Conservation (phyloP, 208 protist species). For the Acanthamoeba royreba region DNA sequence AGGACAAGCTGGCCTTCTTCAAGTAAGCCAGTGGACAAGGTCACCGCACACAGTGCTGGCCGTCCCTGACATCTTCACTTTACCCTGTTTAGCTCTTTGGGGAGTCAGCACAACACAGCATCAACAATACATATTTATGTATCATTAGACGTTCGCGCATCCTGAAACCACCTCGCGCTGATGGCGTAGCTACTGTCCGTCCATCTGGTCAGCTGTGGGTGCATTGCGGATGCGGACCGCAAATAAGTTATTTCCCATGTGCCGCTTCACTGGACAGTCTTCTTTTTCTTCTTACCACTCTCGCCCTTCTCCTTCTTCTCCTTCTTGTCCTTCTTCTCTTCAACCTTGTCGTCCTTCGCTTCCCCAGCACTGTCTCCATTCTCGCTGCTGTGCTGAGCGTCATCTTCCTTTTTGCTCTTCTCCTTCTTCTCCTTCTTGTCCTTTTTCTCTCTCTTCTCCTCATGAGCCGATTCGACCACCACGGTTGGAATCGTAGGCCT, state of each 20-base stretch:
- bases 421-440: not conserved
- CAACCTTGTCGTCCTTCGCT: not conserved
- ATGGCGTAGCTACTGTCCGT: too few species aligned
- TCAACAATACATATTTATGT: not conserved
- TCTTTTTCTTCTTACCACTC: not conserved
- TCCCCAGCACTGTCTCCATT: not conserved
- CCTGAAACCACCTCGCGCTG: too few species aligned
- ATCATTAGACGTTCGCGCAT: not conserved
- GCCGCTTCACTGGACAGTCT: not conserved
- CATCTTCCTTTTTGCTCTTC: not conserved
- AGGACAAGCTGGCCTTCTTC: constrained; percentile 42
- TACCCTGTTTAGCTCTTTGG: too few species aligned
- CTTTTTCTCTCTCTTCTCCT: not conserved
- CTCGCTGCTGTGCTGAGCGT: not conserved
- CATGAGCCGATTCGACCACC: not conserved
- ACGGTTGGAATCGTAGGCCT: not conserved
- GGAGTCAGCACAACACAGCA: not conserved
- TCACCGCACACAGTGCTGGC: not conserved
- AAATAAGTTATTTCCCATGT: too few species aligned
- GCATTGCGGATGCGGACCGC: too few species aligned
- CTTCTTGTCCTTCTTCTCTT: not conserved
- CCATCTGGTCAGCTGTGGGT: too few species aligned
- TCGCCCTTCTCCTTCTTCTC: not conserved
- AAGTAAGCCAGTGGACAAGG: not conserved
- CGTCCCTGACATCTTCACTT: not conserved